Conservation (phyloP, 768 basidiomycete genomes). For the Hortiboletus flavorubellus region DNA sequence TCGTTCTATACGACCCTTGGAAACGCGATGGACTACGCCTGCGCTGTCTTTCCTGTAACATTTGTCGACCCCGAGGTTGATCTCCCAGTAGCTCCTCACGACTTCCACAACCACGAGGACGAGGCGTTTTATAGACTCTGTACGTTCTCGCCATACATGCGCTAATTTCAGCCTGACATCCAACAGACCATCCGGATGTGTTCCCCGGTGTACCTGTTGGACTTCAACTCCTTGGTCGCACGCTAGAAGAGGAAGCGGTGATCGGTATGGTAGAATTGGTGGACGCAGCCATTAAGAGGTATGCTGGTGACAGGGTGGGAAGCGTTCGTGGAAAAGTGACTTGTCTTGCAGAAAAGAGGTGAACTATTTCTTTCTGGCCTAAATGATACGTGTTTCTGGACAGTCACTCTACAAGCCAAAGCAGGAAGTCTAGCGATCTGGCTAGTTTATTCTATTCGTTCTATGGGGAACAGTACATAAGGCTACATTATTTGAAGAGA, state of each 20-base stretch:
- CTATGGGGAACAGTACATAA: background rate
- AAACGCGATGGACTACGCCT: slow-evolving; percentile 47
- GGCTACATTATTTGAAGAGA: background rate
- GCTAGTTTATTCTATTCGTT: background rate
- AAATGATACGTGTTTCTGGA: background rate
- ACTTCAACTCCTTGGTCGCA: slow-evolving; percentile 47
- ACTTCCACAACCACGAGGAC: slow-evolving; percentile 43
- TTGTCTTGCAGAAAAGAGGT: background rate
- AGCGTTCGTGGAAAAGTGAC: background rate
- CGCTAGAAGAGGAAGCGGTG: slow-evolving; percentile 52
- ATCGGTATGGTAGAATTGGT: slow-evolving; percentile 47
- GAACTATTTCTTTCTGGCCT: no score
- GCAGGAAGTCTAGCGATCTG: background rate
- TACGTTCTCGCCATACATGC: slow-evolving; percentile 24
- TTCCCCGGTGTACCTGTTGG: slow-evolving; percentile 45
- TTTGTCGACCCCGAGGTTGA: slow-evolving; percentile 43
- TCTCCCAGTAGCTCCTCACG: slow-evolving; percentile 29
- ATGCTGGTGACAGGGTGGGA: background rate
- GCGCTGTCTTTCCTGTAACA: slow-evolving; percentile 47
- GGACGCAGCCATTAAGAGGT: slow-evolving; percentile 34
- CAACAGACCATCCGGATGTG: slow-evolving; percentile 42
- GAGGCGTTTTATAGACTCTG: slow-evolving; percentile 43
- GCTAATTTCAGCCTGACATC: background rate
- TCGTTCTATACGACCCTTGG: slow-evolving; percentile 44
- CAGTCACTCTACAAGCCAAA: background rate